Evolutionary conservation across 2,329 filamentous ascomycete species (phyloP).

Genomic region (Trichoderma sp.): DNA sequence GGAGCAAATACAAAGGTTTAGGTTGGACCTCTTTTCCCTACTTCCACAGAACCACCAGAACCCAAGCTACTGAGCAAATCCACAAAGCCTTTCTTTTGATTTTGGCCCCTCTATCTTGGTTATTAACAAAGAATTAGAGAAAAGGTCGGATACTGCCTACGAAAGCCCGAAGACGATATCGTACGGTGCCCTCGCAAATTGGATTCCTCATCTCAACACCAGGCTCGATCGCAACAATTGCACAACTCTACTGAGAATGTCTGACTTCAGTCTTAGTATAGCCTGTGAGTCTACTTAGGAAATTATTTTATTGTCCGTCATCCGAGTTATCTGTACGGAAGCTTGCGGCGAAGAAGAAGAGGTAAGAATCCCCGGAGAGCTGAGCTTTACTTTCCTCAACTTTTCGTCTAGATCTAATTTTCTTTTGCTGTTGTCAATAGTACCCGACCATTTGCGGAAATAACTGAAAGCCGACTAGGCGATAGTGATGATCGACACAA

Average conservation of each 20-base stretch:
- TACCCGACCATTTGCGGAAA: not conserved
- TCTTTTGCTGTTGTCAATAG: not conserved
- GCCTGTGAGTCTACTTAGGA: not conserved
- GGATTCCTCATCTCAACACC: not conserved
- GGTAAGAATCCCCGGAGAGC: not conserved
- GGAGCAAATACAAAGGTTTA: not conserved
- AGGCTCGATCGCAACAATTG: not conserved
- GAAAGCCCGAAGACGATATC: not conserved
- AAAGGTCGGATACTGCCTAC: not conserved
- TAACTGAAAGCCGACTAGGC: not conserved
- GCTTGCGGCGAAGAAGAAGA: not conserved
- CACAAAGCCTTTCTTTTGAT: not conserved
- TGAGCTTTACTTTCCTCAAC: not conserved
- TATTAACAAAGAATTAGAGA: not conserved
- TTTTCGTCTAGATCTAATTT: not conserved
- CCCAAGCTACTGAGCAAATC: not conserved
- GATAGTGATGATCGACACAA: not conserved
- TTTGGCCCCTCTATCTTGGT: not conserved
- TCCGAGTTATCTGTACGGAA: not conserved
- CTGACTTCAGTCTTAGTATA: not conserved
- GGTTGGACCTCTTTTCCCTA: not conserved
- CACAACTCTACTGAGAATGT: not conserved
- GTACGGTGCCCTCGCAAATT: not conserved
- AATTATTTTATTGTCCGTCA: not conserved
- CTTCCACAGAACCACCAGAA: not conserved